Evolutionary conservation across 768 basidiomycete species (phyloP).

Genomic region (Lactarius evosmus): DNA sequence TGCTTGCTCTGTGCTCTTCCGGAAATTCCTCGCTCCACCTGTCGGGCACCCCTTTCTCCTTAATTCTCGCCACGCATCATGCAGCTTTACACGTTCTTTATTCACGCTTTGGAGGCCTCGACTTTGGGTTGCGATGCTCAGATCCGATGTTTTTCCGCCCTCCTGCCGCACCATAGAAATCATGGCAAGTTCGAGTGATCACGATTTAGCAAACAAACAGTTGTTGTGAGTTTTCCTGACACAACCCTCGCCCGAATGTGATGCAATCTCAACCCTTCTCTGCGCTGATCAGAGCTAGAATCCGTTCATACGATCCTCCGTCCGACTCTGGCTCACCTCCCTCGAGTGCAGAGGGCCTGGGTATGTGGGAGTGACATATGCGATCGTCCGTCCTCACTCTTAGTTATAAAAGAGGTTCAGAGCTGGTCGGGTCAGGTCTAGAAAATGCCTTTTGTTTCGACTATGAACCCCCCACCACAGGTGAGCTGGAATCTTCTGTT

Average conservation of each 20-base stretch:
- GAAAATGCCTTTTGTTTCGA: slow-evolving; percentile 52
- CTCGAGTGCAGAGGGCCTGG: slow-evolving; percentile 13
- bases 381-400: slow-evolving; percentile 14
- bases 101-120: slow-evolving; percentile 27
- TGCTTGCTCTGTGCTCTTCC: slow-evolving; percentile 15
- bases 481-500: slow-evolving; percentile 30
- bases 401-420: slow-evolving; percentile 12
- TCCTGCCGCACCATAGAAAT: slow-evolving; percentile 17
- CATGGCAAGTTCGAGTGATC: slow-evolving; percentile 22
- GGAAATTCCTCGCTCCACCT: slow-evolving; percentile 3
- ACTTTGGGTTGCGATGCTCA: slow-evolving; percentile 11
- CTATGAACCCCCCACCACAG: slow-evolving; percentile 57
- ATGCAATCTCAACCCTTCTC: slow-evolving; percentile 17
- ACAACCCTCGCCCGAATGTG: slow-evolving; percentile 20
- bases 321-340: slow-evolving; percentile 8
- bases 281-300: slow-evolving; percentile 17
- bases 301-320: slow-evolving; percentile 19
- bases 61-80: slow-evolving; percentile 18
- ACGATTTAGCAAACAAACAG: slow-evolving; percentile 15
- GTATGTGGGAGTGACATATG: slow-evolving; percentile 18
- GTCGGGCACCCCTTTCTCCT: slow-evolving; percentile 15
- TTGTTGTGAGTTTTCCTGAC: slow-evolving; percentile 4
- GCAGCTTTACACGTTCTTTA: slow-evolving; percentile 12
- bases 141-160: slow-evolving; percentile 27
- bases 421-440: slow-evolving; percentile 15